Evolutionary conservation across 2,329 filamentous ascomycete species (phyloP).

Genomic region (Aspergillus hiratsukae): DNA sequence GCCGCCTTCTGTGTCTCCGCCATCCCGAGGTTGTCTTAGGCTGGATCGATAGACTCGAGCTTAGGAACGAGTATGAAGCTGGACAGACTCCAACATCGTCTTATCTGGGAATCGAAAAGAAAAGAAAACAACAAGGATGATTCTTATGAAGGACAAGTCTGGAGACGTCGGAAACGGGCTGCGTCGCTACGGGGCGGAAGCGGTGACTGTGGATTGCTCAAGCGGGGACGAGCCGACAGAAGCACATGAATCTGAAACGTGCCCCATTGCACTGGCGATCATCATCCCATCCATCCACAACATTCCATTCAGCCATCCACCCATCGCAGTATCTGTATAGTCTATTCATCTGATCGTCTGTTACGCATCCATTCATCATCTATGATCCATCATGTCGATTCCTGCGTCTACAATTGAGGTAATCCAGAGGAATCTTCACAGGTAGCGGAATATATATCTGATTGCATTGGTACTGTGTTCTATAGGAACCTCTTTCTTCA

Average conservation of each 20-base stretch:
- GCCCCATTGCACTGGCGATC: slow-evolving; percentile 1
- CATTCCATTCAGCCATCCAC: too few relatives aligned
- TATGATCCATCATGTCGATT: slow-evolving; percentile 24
- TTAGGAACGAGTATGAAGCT: not conserved
- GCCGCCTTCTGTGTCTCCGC: slow-evolving; percentile 3
- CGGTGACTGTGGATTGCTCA: not conserved
- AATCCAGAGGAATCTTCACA: not conserved
- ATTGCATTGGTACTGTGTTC: not conserved
- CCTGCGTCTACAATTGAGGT: slow-evolving; percentile 13
- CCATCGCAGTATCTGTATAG: not conserved
- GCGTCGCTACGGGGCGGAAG: not conserved
- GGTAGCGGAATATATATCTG: not conserved
- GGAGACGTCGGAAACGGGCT: not conserved
- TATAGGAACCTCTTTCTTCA: slow-evolving; percentile 30
- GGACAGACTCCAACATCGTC: not conserved
- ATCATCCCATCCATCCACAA: slow-evolving; percentile 7
- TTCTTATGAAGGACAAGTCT: not conserved
- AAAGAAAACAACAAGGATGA: not conserved
- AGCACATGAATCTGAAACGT: slow-evolving; percentile 8
- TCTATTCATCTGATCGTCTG: not conserved
- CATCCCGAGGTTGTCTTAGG: slow-evolving; percentile 4
- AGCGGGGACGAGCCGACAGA: slow-evolving; percentile 5
- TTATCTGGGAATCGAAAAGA: not conserved
- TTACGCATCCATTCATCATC: slow-evolving; percentile 6
- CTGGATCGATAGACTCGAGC: not conserved